Conservation (phyloP, 805 yeast species). For the Teunomyces funiuensis region DNA sequence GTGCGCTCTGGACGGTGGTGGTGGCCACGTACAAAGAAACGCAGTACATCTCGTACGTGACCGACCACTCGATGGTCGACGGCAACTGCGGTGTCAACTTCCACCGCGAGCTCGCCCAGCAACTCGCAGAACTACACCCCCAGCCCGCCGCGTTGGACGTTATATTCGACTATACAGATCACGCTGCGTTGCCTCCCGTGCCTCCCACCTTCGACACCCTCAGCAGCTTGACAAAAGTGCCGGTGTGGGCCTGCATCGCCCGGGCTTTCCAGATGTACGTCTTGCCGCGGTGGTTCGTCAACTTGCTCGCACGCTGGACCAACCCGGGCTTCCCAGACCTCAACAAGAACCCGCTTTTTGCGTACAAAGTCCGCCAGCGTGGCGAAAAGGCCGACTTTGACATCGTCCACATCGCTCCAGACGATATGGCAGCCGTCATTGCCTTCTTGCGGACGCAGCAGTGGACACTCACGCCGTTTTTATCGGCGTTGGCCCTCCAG, state of each 20-base stretch:
- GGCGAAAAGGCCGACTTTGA: constrained; percentile 1
- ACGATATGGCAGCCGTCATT: constrained; percentile 11
- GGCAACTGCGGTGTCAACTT: constrained; percentile 32
- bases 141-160: neutral
- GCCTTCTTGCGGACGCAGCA: constrained; percentile 13
- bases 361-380: neutral
- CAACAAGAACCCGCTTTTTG: neutral
- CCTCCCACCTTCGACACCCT: constrained; percentile 1
- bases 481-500: constrained; percentile 15
- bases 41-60: constrained; percentile 16
- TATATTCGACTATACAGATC: neutral
- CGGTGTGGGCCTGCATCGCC: neutral
- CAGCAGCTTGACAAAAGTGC: neutral
- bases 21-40: constrained; percentile 1
- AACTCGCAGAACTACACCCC: constrained; percentile 10
- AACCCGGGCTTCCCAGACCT: neutral
- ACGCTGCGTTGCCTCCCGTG: neutral
- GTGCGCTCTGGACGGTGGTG: constrained; percentile 1
- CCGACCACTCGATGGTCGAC: constrained; percentile 24
- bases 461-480: constrained; percentile 21
- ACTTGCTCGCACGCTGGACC: neutral
- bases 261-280: neutral
- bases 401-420: constrained; percentile 6
- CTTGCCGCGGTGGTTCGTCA: constrained; percentile 1
- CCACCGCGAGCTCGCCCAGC: constrained; percentile 23